Evolutionary conservation across 2,329 filamentous ascomycete species (phyloP).

Genomic region (Huntiella savannae): DNA sequence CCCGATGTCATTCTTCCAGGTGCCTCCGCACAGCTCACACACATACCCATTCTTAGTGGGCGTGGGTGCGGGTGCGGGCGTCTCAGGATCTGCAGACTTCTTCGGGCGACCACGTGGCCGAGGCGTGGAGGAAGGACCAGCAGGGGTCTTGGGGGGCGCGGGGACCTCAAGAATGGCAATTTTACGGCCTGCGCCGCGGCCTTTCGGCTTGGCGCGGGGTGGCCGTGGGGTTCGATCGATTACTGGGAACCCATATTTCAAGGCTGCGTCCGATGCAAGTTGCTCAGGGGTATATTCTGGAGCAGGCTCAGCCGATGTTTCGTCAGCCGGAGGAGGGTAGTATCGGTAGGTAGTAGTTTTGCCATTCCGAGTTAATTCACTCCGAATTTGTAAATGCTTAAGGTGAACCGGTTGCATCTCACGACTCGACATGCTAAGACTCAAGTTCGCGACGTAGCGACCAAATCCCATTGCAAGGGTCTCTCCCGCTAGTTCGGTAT

Average conservation of each 20-base stretch:
- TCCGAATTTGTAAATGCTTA: conserved; percentile 20
- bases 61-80: neutral
- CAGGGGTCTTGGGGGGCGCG: neutral
- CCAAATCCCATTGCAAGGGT: conserved; percentile 20
- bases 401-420: conserved; percentile 23
- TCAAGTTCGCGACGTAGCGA: conserved; percentile 17
- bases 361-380: conserved; percentile 11
- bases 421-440: conserved; percentile 14
- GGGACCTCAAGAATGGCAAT: too few relatives aligned
- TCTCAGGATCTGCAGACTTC: neutral
- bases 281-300: neutral
- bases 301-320: too few relatives aligned
- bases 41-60: conserved; percentile 4
- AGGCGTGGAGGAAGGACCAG: neutral
- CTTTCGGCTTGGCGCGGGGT: neutral
- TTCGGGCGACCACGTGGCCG: conserved; percentile 1
- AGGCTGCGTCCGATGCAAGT: neutral
- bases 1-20: conserved; percentile 39
- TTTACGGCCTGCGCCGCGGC: too few relatives aligned
- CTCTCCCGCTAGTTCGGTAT: conserved; percentile 19
- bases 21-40: conserved; percentile 33
- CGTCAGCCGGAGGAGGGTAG: conserved; percentile 5
- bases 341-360: conserved; percentile 12
- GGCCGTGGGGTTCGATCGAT: neutral
- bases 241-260: conserved; percentile 9